Base-by-base conservation (phyloP, 352 stramenopile genomes). In the Phytophthora sansomeana region DNA sequence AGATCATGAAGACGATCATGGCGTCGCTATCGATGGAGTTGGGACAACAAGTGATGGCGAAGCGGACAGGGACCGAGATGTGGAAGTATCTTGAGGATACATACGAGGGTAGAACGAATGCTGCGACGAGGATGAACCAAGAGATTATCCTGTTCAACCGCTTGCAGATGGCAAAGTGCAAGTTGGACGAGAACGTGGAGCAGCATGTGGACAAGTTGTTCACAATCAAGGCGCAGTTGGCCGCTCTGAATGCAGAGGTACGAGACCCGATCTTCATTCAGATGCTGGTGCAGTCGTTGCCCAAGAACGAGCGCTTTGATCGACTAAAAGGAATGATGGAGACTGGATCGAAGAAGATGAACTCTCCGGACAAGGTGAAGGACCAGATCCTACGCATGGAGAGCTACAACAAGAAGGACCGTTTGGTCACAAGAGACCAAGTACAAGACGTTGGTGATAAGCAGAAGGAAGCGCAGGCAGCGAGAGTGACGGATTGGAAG, bases 131-230 rank as follows among this genome's bases (percentile, higher is more conserved):
- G 10, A 58, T 41, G 6, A 65, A 64, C 26, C 57, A 65, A 32
- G 48, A 66, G 9, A 59, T 66, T 9, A 59, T 59, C 4, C 6
- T 66, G 13, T 66, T 54, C 33, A 50, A 66, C 39, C 43, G 44
- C 39, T n/a, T 66, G 1, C 58, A 66, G 8, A n/a, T 48, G 10
- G 30, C 38, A 2, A 58, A 33, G 14, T 66, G 58, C 29, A 58
- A 66, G 13, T 19, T 39, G 3, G 39, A 38, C 16, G 50, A 33
- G 38, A 19, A 58, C 8, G 48, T 54, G 16, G 10, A 1, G 5
- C 47, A 66, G 30, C 48, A 58, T 19, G 47, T 58, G 17, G 36
- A 54, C 29, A 54, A 44, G 19, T 58, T 65, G 38, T 58, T 58
- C 28, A 16, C 39, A 10, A 1, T 65, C 5, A 43, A 43, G 29